A percentile compares a stretch with the other conserved stretches of the same genome.
Evolutionary conservation across 306 rosid genomes (phyloP).

Genomic region (Neltuma alba): DNA sequence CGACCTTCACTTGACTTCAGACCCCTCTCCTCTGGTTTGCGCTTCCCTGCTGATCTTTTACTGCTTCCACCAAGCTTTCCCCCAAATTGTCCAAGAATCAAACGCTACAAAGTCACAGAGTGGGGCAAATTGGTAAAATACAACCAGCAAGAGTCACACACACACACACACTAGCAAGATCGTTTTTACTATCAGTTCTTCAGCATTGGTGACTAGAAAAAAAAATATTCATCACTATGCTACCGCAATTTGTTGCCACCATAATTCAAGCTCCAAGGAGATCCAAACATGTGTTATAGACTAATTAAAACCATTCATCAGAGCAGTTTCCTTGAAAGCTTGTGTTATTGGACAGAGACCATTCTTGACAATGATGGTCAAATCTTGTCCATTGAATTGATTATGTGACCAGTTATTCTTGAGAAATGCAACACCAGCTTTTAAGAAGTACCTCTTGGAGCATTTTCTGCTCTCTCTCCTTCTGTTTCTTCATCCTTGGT

Average conservation of each 20-base stretch:
- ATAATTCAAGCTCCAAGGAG: neutral
- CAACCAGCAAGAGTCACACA: neutral
- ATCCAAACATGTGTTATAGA: neutral
- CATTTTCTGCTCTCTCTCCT: too few species aligned
- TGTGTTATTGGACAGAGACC: neutral
- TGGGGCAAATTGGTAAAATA: neutral
- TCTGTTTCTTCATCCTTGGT: too few species aligned
- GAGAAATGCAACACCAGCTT: neutral
- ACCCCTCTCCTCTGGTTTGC: conserved; percentile 50
- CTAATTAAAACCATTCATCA: neutral
- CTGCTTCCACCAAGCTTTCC: conserved; percentile 37
- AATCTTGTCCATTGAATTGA: conserved; percentile 27
- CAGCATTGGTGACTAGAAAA: neutral
- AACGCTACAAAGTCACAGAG: conserved; percentile 32
- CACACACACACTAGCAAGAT: neutral
- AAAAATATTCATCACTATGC: neutral
- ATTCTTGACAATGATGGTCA: neutral
- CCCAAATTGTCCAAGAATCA: conserved; percentile 47
- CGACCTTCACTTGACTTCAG: conserved; percentile 52
- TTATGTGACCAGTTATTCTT: neutral
- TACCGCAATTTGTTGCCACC: too few species aligned
- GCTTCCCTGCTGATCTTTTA: conserved; percentile 41
- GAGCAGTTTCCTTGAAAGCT: neutral
- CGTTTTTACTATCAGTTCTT: neutral
- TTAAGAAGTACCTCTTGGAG: conserved; percentile 50